A percentile compares a stretch with the other conserved stretches of the same genome.
These are phyloP conservation scores for Cucurbita pepo DNA, from an alignment of 306 rosid genomes.

Conservation along the genomic window DNA sequence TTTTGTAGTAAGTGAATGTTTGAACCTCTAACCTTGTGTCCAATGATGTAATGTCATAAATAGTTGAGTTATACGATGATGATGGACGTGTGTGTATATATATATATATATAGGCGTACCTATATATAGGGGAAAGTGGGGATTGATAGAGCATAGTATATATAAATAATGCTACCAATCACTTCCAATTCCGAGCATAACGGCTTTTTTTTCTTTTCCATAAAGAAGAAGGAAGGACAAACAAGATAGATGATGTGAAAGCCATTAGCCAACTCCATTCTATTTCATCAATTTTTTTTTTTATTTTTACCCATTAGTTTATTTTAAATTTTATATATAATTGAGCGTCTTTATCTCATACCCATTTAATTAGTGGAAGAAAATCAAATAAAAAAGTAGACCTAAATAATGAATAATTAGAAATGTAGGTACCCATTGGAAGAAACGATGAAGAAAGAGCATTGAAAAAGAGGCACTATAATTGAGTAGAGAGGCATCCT, in stretches of 20 bases:
- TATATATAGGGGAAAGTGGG: too few relatives aligned
- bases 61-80: too few relatives aligned
- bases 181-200: conserved; percentile 6
- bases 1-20: too few relatives aligned
- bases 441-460: background rate
- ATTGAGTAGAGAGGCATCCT: background rate
- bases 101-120: too few relatives aligned
- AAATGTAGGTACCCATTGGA: background rate
- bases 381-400: background rate
- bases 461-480: background rate
- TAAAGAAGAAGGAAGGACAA: background rate
- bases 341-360: too few relatives aligned
- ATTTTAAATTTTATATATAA: too few relatives aligned
- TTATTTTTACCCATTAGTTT: background rate
- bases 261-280: background rate
- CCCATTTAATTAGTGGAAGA: background rate
- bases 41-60: too few relatives aligned
- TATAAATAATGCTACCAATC: background rate
- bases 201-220: background rate
- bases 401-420: background rate
- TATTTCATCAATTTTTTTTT: too few relatives aligned
- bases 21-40: too few relatives aligned
- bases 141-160: background rate
- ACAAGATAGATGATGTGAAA: background rate
- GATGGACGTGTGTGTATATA: too few relatives aligned